phyloP scores from a whole-genome alignment of 2,329 filamentous ascomycete genomes.

The Exophiala xenobiotica region DNA sequence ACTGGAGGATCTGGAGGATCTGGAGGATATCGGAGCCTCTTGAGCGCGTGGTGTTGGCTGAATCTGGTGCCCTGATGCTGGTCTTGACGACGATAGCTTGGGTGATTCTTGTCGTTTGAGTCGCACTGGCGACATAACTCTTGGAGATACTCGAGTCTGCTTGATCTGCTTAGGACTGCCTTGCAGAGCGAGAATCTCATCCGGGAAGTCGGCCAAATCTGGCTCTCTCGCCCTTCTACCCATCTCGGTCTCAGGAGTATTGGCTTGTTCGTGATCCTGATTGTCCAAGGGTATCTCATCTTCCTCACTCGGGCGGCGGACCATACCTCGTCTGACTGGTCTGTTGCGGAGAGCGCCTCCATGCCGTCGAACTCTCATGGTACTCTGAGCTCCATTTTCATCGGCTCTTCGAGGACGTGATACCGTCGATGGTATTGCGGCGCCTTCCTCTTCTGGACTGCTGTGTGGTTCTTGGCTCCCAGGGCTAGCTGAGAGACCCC shows the following conservation, averaged over 20 bases:
- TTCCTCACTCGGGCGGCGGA: slow-evolving; percentile 62
- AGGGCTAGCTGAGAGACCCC: slow-evolving; percentile 35
- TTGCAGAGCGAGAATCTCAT: slow-evolving; percentile 25
- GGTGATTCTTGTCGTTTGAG: slow-evolving; percentile 22
- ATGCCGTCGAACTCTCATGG: slow-evolving; percentile 74
- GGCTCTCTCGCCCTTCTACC: slow-evolving; percentile 33
- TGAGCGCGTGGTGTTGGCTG: slow-evolving; percentile 43
- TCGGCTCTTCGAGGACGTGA: slow-evolving; percentile 55
- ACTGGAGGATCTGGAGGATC: slow-evolving; percentile 39
- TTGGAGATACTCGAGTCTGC: slow-evolving; percentile 21
- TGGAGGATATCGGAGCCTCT: slow-evolving; percentile 41
- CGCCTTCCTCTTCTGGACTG: slow-evolving; percentile 29
- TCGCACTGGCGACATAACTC: slow-evolving; percentile 13
- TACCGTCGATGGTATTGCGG: slow-evolving; percentile 39
- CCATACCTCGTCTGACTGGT: slow-evolving; percentile 71
- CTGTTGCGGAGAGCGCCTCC: slow-evolving; percentile 77
- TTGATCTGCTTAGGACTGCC: slow-evolving; percentile 30
- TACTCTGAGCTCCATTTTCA: slow-evolving; percentile 66
- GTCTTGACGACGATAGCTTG: slow-evolving; percentile 18
- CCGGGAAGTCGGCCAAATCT: slow-evolving; percentile 32
- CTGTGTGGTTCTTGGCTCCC: slow-evolving; percentile 34
- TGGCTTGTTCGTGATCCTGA: slow-evolving; percentile 23
- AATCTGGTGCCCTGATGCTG: slow-evolving; percentile 32
- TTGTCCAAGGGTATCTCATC: slow-evolving; percentile 48
- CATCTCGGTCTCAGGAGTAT: slow-evolving; percentile 30